Evolutionary conservation across 306 rosid genomes (phyloP), one percentile per base, ranked within the genome.

Genomic region (Datisca glomerata): DNA sequence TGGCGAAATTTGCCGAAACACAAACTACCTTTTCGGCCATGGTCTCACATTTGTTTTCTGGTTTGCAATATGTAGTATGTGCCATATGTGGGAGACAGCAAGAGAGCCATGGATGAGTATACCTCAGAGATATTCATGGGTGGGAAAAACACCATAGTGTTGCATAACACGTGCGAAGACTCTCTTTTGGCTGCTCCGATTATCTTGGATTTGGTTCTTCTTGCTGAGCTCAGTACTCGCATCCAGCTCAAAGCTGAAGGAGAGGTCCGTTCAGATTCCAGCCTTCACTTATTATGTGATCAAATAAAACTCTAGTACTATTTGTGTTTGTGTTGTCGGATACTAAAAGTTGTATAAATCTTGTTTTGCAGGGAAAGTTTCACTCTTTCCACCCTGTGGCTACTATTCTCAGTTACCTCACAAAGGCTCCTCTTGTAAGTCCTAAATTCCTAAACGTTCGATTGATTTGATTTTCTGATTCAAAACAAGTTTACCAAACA

Each of bases 81-180:
- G 60, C 98, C 98, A 1, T 89, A 84, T 28, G 95, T 89, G n/a
- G 98, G 39, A 2, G 98, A 89, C 33, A 89, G 98, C 85, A 89
- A 89, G 73, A 77, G 98, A 46, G 98, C 98, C 15, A 71, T 89
- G 95, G 98, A 89, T 71, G 98, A 89, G 66, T 89, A 89, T 76
- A 80, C 93, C 24, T 89, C 98, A 7, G 98, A 89, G 72, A 89
- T 89, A 53, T 89, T 89, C 91, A 68, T 89, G 98, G 98, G 98
- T 20, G 98, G 98, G 41, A 70, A 44, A 61, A 84, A 46, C 68
- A 89, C 98, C 28, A 89, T 89, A 12, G 98, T 89, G 57, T 16
- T 89, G 75, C 98, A 89, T 86, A 89, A 89, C 75, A 89, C 98
- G 8, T 89, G 98, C n/a, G 98, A 89, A 66, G 98, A 89, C 64